Percentiles rank a stretch among this genome's conserved stretches.
Conservation (phyloP, 2,329 filamentous ascomycete genomes). For the Beauveria scarabaeidicola region DNA sequence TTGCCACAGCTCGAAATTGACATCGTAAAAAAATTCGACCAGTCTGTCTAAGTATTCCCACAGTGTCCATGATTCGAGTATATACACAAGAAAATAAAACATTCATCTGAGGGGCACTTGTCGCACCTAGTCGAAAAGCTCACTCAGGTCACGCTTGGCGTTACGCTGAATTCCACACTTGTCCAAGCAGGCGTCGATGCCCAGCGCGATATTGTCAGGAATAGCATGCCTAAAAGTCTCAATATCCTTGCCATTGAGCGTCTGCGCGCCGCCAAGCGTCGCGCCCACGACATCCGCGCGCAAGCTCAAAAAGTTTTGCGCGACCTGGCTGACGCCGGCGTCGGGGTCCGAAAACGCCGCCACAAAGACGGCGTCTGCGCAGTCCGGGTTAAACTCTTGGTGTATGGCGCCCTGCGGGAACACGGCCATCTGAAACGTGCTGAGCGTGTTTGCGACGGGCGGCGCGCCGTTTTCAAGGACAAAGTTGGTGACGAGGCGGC, state of each 20-base stretch:
- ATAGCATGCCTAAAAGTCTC: constrained; percentile 31
- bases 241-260: constrained; percentile 31
- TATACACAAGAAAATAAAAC: neutral
- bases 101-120: neutral
- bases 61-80: neutral
- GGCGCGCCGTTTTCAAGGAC: constrained; percentile 33
- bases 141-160: constrained; percentile 21
- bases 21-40: neutral
- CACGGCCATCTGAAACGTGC: constrained; percentile 35
- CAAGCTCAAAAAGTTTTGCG: constrained; percentile 39
- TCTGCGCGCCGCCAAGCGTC: constrained; percentile 28
- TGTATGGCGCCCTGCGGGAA: constrained; percentile 43
- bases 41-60: neutral
- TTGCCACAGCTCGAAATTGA: neutral
- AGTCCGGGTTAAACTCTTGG: constrained; percentile 43
- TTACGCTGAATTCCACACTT: constrained; percentile 36
- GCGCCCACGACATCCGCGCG: constrained; percentile 28
- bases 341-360: constrained; percentile 38
- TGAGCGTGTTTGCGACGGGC: constrained; percentile 29
- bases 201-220: constrained; percentile 41
- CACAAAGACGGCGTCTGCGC: constrained; percentile 38
- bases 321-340: constrained; percentile 36
- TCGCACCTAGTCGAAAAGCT: constrained; percentile 12
- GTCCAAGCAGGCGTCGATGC: constrained; percentile 41
- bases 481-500: constrained; percentile 36